phyloP scores from a whole-genome alignment of 257 asterid species.

The Nicotiana otophora region DNA sequence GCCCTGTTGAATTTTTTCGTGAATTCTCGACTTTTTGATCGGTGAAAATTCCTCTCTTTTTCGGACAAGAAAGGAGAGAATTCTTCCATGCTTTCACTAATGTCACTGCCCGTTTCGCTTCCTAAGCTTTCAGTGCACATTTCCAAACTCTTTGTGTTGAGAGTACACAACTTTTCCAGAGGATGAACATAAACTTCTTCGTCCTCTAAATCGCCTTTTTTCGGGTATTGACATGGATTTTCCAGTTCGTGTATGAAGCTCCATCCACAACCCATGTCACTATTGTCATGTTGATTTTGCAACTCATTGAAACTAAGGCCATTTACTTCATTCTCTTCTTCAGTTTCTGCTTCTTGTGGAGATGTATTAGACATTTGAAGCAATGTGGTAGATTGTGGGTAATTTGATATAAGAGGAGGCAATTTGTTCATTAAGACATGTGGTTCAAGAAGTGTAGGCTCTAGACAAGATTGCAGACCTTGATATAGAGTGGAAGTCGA shows the following conservation, averaged over 20 bases:
- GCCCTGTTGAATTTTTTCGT: conserved; percentile 17
- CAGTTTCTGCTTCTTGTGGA: not conserved
- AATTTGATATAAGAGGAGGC: not conserved
- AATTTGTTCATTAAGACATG: not conserved
- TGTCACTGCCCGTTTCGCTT: conserved; percentile 59
- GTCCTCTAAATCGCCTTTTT: not conserved
- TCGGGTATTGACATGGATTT: not conserved
- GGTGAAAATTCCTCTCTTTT: conserved; percentile 3
- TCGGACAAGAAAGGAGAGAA: conserved; percentile 8
- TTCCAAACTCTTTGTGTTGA: conserved; percentile 56
- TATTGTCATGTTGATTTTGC: not conserved
- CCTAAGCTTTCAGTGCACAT: conserved; percentile 92
- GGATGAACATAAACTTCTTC: conserved; percentile 49
- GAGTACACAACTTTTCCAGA: conserved; percentile 28
- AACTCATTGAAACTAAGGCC: conserved; percentile 22
- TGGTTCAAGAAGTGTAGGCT: not conserved
- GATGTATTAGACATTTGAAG: not conserved
- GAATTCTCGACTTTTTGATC: conserved; percentile 13
- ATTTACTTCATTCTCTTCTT: not conserved
- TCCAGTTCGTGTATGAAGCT: conserved; percentile 25
- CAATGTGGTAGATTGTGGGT: not conserved
- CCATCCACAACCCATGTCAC: conserved; percentile 21
- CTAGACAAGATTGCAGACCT: not conserved
- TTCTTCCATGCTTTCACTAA: conserved; percentile 29
- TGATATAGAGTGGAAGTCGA: not conserved